Percentiles rank a stretch among this genome's conserved stretches.
Evolutionary conservation across 2,329 filamentous ascomycete species (phyloP).

Genomic region (Ophiognomonia clavigignenti-juglandacearum): DNA sequence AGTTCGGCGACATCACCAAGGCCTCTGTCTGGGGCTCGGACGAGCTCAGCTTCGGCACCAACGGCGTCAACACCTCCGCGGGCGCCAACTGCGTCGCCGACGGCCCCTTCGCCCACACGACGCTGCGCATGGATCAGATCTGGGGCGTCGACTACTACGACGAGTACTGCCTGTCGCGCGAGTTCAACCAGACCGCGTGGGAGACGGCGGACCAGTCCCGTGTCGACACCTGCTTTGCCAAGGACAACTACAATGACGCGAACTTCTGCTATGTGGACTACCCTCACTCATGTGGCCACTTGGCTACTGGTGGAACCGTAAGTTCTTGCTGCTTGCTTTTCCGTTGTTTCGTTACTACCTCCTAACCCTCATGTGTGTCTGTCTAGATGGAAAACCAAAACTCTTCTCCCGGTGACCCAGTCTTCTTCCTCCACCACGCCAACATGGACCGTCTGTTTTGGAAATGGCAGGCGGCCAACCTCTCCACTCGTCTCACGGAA

Average conservation of each 20-base stretch:
- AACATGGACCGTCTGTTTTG: slow-evolving; percentile 26
- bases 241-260: neutral
- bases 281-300: slow-evolving; percentile 20
- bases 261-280: slow-evolving; percentile 17
- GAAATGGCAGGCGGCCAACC: slow-evolving; percentile 23
- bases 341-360: too few relatives aligned
- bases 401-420: slow-evolving; percentile 31
- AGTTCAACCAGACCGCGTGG: neutral
- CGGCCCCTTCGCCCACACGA: neutral
- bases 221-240: neutral
- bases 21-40: neutral
- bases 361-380: too few relatives aligned
- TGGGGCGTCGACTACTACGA: neutral
- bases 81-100: neutral
- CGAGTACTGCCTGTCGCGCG: neutral
- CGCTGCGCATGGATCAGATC: neutral
- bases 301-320: slow-evolving; percentile 18
- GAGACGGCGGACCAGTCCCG: neutral
- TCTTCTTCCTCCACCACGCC: slow-evolving; percentile 27
- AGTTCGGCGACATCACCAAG: neutral
- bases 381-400: neutral
- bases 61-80: neutral
- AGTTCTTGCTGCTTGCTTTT: too few relatives aligned
- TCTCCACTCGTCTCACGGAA: slow-evolving; percentile 20
- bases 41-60: neutral